Conservation (phyloP, 495 filamentous ascomycete species). For the Penicillium manginii region DNA sequence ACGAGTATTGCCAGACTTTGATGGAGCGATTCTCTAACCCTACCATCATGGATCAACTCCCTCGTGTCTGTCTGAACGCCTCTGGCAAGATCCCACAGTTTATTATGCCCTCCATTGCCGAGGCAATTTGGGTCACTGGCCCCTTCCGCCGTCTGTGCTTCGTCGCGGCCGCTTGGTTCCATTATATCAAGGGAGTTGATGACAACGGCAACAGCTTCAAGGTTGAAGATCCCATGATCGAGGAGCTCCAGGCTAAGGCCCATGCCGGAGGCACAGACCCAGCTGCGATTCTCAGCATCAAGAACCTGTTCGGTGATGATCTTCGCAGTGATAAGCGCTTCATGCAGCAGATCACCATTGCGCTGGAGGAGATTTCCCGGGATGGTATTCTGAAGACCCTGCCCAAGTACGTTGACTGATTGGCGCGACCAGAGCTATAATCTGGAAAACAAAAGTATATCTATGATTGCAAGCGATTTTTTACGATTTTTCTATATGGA, state of each 20-base stretch:
- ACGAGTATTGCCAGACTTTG: slow-evolving; percentile 49
- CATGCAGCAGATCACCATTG: slow-evolving; percentile 39
- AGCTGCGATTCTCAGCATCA: slow-evolving; percentile 40
- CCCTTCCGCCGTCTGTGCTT: slow-evolving; percentile 51
- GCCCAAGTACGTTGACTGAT: slow-evolving; percentile 48
- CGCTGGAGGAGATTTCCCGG: slow-evolving; percentile 44
- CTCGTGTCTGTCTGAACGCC: slow-evolving; percentile 48
- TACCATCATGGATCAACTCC: slow-evolving; percentile 51
- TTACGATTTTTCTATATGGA: slow-evolving; percentile 15
- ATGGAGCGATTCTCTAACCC: slow-evolving; percentile 55
- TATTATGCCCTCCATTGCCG: slow-evolving; percentile 54
- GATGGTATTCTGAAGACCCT: slow-evolving; percentile 49
- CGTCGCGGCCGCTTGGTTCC: slow-evolving; percentile 51
- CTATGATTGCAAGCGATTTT: slow-evolving; percentile 26
- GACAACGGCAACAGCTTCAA: slow-evolving; percentile 42
- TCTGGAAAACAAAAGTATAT: slow-evolving; percentile 15
- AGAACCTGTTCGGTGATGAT: slow-evolving; percentile 51
- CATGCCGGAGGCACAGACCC: slow-evolving; percentile 41
- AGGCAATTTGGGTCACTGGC: slow-evolving; percentile 48
- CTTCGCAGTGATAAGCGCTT: slow-evolving; percentile 46
- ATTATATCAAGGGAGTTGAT: slow-evolving; percentile 47
- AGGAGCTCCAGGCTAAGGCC: slow-evolving; percentile 47
- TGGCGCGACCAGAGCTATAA: slow-evolving; percentile 2
- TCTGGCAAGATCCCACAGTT: slow-evolving; percentile 56
- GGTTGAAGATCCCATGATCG: slow-evolving; percentile 50